Conservation (phyloP, 139 green algal species). For the Volvox reticuliferus region DNA sequence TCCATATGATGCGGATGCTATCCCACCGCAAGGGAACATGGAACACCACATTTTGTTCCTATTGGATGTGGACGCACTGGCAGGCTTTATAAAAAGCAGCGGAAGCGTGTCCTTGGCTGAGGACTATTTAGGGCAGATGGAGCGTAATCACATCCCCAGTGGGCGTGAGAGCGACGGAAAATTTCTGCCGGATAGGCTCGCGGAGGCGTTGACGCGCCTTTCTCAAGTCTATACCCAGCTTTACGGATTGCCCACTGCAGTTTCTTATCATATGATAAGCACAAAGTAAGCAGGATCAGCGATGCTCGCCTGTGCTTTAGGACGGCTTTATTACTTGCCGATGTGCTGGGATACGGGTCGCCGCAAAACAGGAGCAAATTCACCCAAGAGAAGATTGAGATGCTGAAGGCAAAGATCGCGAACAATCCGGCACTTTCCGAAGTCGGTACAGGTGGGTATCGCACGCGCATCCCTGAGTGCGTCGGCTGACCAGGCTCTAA, state of each 20-base stretch:
- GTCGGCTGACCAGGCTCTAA: no score
- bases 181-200: neutral
- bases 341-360: neutral
- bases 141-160: no score
- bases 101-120: no score
- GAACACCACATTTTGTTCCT: constrained; percentile 18
- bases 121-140: neutral
- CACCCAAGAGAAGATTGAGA: neutral
- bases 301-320: no score
- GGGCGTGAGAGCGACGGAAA: neutral
- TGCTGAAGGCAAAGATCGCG: neutral
- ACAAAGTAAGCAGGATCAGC: neutral
- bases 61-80: neutral
- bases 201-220: constrained; percentile 3
- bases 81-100: neutral
- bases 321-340: no score
- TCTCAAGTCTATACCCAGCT: constrained; percentile 1
- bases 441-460: neutral
- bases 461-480: neutral
- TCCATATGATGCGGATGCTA: neutral
- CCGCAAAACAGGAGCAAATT: neutral
- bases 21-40: neutral
- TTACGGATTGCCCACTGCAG: neutral
- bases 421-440: neutral
- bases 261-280: constrained; percentile 12